These are phyloP conservation scores for Trametes versicolor DNA, from an alignment of 1,284 basidiomycete genomes.

Conservation along the genomic window DNA sequence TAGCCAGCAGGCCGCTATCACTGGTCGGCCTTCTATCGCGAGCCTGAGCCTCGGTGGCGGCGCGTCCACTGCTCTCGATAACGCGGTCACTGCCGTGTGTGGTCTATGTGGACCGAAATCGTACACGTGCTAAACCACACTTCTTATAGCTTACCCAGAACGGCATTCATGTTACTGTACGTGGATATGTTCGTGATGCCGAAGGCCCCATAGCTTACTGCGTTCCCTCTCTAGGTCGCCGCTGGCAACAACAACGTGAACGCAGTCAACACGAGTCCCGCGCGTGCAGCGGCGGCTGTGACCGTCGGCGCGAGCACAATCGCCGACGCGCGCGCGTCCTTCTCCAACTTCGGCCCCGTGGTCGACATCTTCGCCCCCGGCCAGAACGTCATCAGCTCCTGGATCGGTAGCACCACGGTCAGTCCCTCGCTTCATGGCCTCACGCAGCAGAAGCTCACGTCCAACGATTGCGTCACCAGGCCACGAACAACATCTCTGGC, in stretches of 20 bases:
- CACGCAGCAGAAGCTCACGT: not conserved
- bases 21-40: constrained; percentile 69
- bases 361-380: constrained; percentile 51
- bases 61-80: constrained; percentile 69
- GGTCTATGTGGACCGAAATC: not conserved
- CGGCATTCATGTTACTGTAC: constrained; percentile 46
- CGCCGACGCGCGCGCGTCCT: constrained; percentile 52
- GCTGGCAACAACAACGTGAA: constrained; percentile 45
- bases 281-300: constrained; percentile 57
- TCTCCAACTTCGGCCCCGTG: constrained; percentile 48
- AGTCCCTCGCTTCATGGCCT: not conserved
- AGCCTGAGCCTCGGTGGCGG: constrained; percentile 80
- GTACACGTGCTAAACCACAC: not conserved
- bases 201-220: not conserved
- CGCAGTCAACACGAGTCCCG: constrained; percentile 43
- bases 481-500: constrained; percentile 45
- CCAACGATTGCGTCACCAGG: constrained; percentile 13
- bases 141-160: constrained; percentile 32
- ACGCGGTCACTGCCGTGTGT: constrained; percentile 57
- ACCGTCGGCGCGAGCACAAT: constrained; percentile 72
- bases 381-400: constrained; percentile 45
- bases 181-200: not conserved
- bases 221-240: constrained; percentile 18
- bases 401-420: constrained; percentile 44
- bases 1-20: constrained; percentile 52